These are phyloP conservation scores for Aulographum hederae DNA, from an alignment of 2,329 filamentous ascomycete species.

Conservation along the genomic window DNA sequence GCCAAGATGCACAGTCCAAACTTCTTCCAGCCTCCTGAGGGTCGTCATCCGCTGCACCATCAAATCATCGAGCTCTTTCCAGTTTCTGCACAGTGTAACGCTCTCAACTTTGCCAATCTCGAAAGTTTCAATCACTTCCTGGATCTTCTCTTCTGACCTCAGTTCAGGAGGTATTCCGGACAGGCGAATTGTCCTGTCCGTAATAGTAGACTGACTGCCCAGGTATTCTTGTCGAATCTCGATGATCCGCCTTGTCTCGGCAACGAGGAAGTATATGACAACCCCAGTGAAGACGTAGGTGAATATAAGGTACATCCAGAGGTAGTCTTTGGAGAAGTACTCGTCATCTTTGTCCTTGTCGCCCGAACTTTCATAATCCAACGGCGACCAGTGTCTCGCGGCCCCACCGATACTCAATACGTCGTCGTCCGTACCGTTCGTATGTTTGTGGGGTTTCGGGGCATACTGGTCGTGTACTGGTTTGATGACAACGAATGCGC, in stretches of 20 bases:
- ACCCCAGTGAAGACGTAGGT: conserved; percentile 79
- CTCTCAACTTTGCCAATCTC: conserved; percentile 80
- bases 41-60: conserved; percentile 47
- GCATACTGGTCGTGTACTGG: conserved; percentile 72
- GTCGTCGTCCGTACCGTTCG: conserved; percentile 1
- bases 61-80: conserved; percentile 62
- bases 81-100: conserved; percentile 73
- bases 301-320: conserved; percentile 92
- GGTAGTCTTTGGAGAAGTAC: conserved; percentile 34
- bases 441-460: not conserved
- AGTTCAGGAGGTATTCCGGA: conserved; percentile 72
- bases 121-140: conserved; percentile 69
- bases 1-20: conserved; percentile 63
- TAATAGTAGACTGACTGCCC: conserved; percentile 85
- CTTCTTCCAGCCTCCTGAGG: conserved; percentile 59
- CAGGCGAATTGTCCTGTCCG: conserved; percentile 80
- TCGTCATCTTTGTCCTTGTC: not conserved
- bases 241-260: conserved; percentile 72
- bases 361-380: too few species aligned
- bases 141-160: conserved; percentile 66
- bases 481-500: conserved; percentile 62
- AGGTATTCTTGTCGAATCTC: conserved; percentile 76
- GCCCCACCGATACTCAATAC: too few species aligned
- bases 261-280: conserved; percentile 65
- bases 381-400: too few species aligned